Evolutionary conservation across 108 stramenopile genomes (phyloP), one percentile per base, ranked within the genome.

Genomic region (Aureococcus anophagefferens): DNA sequence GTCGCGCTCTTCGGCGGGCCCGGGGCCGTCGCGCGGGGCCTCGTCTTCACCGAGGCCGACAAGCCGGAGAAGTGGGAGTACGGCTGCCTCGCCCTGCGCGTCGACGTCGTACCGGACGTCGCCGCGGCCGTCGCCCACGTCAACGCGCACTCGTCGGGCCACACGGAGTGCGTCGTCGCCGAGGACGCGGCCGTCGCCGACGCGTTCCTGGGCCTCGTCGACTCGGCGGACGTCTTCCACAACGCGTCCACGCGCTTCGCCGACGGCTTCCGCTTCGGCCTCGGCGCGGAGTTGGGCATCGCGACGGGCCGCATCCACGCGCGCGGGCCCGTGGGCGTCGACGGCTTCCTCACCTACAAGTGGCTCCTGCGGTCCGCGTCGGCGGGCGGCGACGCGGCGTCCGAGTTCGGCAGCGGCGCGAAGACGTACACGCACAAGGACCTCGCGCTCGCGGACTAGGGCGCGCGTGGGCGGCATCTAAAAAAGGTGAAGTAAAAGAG

Each of bases 231-330:
- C 76, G 96, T 97, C 28, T 97, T 97, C 84, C 92, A 96, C 80
- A 99, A 99, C 81, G 93, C 94, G 21, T 93, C 91, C 4, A 96
- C 96, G 0, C 85, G 98, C 44, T 99, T 97, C 82, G 91, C 96
- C 11, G 98, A 99, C 83, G 98, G 98, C 7, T 97, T 85, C 83
- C 86, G 98, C 13, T 99, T 97, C 83, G 98, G 98, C 28, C 70
- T 99, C 46, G 98, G 98, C 51, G 98, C 90, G 0, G 98, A 99
- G 78, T 94, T 97, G 64, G 98, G 98, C 16, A 95, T 99, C 64
- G 90, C 91, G 30, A 99, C 98, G 15, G 94, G 94, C 44, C 83
- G 95, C 30, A 96, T 97, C 67, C 96, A 97, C 79, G 88, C 96
- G 17, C 88, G 98, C 44, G 96, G 96, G 5, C 96, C 96, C 46